These are phyloP conservation scores for Penicillium occitanis DNA, from an alignment of 2,329 filamentous ascomycete genomes.

Conservation along the genomic window DNA sequence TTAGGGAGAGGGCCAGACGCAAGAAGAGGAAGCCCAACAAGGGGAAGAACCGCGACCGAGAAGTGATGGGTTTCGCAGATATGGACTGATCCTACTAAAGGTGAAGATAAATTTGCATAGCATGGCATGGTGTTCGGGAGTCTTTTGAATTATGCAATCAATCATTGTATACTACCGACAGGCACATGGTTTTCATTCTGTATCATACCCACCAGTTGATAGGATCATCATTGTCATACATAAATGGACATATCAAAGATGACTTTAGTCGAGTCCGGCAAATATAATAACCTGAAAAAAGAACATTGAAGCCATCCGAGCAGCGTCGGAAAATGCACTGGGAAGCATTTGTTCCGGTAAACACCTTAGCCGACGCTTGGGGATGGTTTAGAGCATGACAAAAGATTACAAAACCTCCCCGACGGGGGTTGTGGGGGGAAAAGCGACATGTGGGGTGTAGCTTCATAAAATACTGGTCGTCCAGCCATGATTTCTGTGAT, in stretches of 20 bases:
- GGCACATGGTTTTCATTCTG: neutral
- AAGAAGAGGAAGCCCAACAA: conserved; percentile 50
- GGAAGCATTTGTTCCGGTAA: neutral
- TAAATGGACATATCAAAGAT: neutral
- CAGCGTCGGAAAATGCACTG: neutral
- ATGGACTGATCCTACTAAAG: conserved; percentile 35
- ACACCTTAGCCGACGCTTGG: neutral
- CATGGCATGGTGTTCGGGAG: conserved; percentile 16
- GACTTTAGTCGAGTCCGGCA: neutral
- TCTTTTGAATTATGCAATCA: neutral
- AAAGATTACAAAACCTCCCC: conserved; percentile 11
- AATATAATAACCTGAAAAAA: neutral
- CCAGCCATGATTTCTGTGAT: neutral
- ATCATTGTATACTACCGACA: neutral
- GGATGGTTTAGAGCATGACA: neutral
- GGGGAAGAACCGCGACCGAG: conserved; percentile 42
- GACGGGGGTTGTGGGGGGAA: conserved; percentile 1
- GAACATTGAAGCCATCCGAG: neutral
- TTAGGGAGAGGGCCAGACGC: conserved; percentile 45
- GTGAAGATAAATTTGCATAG: conserved; percentile 5
- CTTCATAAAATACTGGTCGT: neutral
- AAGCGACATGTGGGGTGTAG: neutral
- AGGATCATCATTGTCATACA: neutral
- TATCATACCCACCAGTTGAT: neutral
- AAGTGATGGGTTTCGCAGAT: conserved; percentile 46